These are phyloP conservation scores for Hypoxylon sp. DNA, from an alignment of 2,329 filamentous ascomycete genomes.

Conservation along the genomic window DNA sequence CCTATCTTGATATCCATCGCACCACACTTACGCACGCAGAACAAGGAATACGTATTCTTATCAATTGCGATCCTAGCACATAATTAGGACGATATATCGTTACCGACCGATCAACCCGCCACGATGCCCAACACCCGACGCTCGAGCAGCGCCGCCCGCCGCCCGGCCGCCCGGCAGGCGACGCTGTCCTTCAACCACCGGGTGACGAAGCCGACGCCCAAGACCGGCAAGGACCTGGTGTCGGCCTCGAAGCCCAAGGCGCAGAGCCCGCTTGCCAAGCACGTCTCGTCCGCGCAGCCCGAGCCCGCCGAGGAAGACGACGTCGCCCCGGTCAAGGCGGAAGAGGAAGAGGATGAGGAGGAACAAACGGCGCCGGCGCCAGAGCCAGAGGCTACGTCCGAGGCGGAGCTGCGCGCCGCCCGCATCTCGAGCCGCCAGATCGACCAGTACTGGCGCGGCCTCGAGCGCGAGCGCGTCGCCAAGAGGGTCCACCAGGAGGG, in stretches of 20 bases:
- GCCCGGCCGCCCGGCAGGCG: constrained; percentile 57
- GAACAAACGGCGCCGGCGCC: constrained; percentile 32
- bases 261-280: constrained; percentile 44
- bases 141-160: constrained; percentile 49
- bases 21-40: neutral
- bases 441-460: constrained; percentile 76
- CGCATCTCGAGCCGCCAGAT: constrained; percentile 74
- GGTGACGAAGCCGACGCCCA: constrained; percentile 62
- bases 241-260: constrained; percentile 46
- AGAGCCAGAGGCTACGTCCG: constrained; percentile 53
- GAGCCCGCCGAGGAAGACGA: constrained; percentile 35
- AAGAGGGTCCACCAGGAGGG: constrained; percentile 80
- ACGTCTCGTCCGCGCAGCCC: constrained; percentile 32
- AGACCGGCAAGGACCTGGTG: constrained; percentile 54
- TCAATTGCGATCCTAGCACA: constrained; percentile 14
- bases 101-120: constrained; percentile 23
- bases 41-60: constrained; percentile 3
- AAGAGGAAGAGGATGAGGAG: constrained; percentile 28
- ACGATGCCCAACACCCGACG: constrained; percentile 60
- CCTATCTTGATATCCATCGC: constrained; percentile 2
- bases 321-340: constrained; percentile 31
- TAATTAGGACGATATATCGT: constrained; percentile 16
- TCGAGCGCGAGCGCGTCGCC: constrained; percentile 74
- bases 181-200: constrained; percentile 66
- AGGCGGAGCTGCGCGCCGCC: constrained; percentile 65